Evolutionary conservation across 768 basidiomycete genomes (phyloP).

Genomic region (Panus rudis): DNA sequence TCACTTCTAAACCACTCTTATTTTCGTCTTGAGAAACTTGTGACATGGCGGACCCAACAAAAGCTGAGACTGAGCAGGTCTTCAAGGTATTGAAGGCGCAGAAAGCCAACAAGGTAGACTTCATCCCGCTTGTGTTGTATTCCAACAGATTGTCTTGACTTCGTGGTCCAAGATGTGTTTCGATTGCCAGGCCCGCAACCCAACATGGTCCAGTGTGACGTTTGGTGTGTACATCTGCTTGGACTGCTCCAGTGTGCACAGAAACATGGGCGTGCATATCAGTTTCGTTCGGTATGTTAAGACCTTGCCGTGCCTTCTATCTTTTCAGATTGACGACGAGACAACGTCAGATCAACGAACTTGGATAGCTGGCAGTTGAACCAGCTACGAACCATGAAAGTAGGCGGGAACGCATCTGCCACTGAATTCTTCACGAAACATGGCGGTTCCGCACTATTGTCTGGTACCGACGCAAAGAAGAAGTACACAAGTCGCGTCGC

Average conservation of each 20-base stretch:
- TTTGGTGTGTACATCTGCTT: conserved; percentile 97
- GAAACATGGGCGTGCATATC: conserved; percentile 98
- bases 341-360: conserved; percentile 74
- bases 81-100: conserved; percentile 78
- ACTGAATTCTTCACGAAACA: conserved; percentile 87
- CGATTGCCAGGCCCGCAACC: conserved; percentile 92
- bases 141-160: not conserved
- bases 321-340: not conserved
- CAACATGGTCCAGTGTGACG: conserved; percentile 95
- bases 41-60: conserved; percentile 67
- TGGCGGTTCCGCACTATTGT: conserved; percentile 65
- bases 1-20: not conserved
- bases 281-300: conserved; percentile 82
- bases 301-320: not conserved
- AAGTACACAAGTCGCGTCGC: conserved; percentile 84
- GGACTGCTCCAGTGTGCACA: conserved; percentile 91
- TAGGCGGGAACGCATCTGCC: conserved; percentile 85
- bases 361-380: conserved; percentile 89
- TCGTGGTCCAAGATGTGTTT: conserved; percentile 85
- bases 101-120: conserved; percentile 83
- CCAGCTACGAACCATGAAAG: conserved; percentile 94
- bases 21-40: not conserved
- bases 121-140: not conserved
- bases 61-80: conserved; percentile 80
- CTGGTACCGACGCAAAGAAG: conserved; percentile 74